Evolutionary conservation across 2,329 filamentous ascomycete species (phyloP).

Genomic region (Metarhizium brunneum): DNA sequence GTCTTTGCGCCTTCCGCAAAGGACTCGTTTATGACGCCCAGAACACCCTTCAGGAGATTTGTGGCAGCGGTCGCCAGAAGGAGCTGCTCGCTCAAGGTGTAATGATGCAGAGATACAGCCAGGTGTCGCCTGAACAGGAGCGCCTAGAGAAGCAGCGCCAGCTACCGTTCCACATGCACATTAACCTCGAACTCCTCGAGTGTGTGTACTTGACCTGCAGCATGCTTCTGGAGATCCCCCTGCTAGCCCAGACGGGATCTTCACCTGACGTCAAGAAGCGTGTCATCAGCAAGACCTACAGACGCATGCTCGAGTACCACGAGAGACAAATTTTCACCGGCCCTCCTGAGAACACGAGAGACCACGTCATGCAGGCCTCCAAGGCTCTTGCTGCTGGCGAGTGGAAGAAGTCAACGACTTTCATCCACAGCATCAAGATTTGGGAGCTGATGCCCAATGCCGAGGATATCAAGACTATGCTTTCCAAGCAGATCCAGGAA

Average conservation of each 20-base stretch:
- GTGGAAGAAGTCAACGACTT: slow-evolving; percentile 92
- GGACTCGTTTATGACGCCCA: slow-evolving; percentile 96
- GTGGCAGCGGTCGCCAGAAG: slow-evolving; percentile 94
- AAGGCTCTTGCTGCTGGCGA: slow-evolving; percentile 94
- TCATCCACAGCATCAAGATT: slow-evolving; percentile 98
- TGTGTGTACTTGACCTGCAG: slow-evolving; percentile 98
- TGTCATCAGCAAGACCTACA: slow-evolving; percentile 98
- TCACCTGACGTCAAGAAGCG: slow-evolving; percentile 96
- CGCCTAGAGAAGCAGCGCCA: slow-evolving; percentile 94
- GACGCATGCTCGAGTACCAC: slow-evolving; percentile 98
- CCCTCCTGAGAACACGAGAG: slow-evolving; percentile 94
- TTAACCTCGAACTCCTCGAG: slow-evolving; percentile 96
- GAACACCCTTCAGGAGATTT: slow-evolving; percentile 95
- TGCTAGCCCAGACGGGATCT: slow-evolving; percentile 92
- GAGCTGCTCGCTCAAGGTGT: slow-evolving; percentile 95
- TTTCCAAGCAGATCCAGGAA: slow-evolving; percentile 96
- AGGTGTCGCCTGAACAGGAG: slow-evolving; percentile 96
- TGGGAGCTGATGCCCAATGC: slow-evolving; percentile 95
- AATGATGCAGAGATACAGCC: slow-evolving; percentile 93
- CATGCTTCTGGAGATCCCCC: slow-evolving; percentile 97
- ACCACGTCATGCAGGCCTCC: slow-evolving; percentile 98
- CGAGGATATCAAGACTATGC: slow-evolving; percentile 92
- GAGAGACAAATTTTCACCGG: slow-evolving; percentile 99
- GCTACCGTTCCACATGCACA: slow-evolving; percentile 99
- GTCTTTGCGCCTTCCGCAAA: slow-evolving; percentile 94